Conservation (phyloP, 129 eudicot genomes). For the Ambrosia artemisiifolia region DNA sequence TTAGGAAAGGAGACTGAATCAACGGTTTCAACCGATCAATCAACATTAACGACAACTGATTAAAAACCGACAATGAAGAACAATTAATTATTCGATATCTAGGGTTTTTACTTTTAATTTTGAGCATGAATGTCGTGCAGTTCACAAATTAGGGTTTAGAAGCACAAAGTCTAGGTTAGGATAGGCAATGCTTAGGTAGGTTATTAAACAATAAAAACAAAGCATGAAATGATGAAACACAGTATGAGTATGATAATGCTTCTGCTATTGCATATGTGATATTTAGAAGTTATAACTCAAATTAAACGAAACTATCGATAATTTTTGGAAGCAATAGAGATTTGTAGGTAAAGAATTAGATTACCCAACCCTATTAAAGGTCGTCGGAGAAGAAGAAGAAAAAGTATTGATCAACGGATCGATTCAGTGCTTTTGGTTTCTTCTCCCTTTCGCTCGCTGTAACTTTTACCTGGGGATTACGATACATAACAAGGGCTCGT, state of each 20-base stretch:
- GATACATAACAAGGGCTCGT: too few species aligned
- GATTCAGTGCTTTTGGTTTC: too few species aligned
- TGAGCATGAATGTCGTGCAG: background rate
- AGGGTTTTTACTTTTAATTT: background rate
- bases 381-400: background rate
- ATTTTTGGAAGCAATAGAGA: background rate
- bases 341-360: background rate
- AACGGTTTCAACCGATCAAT: background rate
- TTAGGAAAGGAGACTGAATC: background rate
- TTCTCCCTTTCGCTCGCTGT: too few species aligned
- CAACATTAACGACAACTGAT: background rate
- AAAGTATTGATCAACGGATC: background rate
- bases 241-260: background rate
- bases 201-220: background rate
- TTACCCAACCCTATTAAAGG: background rate
- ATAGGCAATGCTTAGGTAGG: too few species aligned
- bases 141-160: background rate
- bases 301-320: background rate
- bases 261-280: background rate
- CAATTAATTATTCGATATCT: background rate
- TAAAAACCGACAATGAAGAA: background rate
- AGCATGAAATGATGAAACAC: background rate
- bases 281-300: background rate
- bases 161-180: background rate
- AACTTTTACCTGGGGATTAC: too few species aligned